Base-by-base conservation (phyloP, 1,284 basidiomycete genomes). In the Sanghuangporus baumii region DNA sequence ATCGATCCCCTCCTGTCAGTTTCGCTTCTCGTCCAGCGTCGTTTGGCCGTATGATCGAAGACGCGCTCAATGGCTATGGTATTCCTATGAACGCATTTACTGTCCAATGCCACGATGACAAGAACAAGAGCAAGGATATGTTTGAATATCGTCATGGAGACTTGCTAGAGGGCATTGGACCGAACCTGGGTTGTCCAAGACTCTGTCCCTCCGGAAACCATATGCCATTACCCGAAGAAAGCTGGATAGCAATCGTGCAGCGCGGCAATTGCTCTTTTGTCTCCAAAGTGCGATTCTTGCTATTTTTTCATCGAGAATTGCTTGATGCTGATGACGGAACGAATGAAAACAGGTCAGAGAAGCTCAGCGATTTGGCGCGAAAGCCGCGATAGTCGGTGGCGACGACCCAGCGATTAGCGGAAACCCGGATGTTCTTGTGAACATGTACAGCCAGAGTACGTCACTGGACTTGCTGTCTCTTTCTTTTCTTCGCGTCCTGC, bases 381-480 rank as follows among this genome's bases (percentile, higher is more conserved):
- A 80, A 66, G 93, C 88, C 1, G 88, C 95, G 31, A 85, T 96
- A n/a, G 91, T 97, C 1, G 94, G 94, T 50, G 94, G 94, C 55
- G 81, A 87, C 67, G 82, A 88, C 69, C 85, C 86, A 38, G 79
- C 78, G 20, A 67, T 79, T 55, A 85, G 85, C 11, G 85, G 89
- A 3, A 82, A 82, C 69, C 85, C 91, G 16, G 89, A 93, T 69
- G 82, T 83, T n/a, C 78, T 95, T 64, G 83, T 95, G 48, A 94
- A 91, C 65, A 95, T 96, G 93, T 94, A 89, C 74, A 91, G 89
- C 72, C 90, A 90, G 74, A 87, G 89, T 90, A 67, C 59, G 81
- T 72, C 36, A 1, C 6, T 38, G 20, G 20, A 37, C 47, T 52
- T 1, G 50, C 41, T n/a, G 12, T 34, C 47, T 54, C 6, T 40